A percentile compares a stretch with the other conserved stretches of the same genome.
Evolutionary conservation across 495 filamentous ascomycete genomes (phyloP).

Genomic region (Aspergillus cavernicola): DNA sequence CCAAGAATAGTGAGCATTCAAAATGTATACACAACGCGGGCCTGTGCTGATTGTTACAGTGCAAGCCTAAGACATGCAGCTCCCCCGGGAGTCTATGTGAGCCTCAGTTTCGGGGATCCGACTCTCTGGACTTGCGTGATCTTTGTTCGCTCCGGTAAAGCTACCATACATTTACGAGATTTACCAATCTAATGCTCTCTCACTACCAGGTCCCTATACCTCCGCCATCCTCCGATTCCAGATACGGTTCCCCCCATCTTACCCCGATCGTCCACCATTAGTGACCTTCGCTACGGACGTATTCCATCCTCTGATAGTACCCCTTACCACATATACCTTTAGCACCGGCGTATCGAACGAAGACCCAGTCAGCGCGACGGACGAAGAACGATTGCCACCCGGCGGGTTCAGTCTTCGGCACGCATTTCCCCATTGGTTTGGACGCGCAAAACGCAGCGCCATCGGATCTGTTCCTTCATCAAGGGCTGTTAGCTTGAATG

Average conservation of each 20-base stretch:
- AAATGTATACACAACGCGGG: not conserved
- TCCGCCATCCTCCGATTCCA: slow-evolving; percentile 86
- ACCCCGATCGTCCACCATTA: slow-evolving; percentile 74
- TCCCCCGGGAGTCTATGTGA: slow-evolving; percentile 83
- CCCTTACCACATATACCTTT: slow-evolving; percentile 86
- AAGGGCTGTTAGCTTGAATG: slow-evolving; percentile 35
- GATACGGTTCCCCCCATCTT: slow-evolving; percentile 77
- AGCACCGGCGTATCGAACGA: slow-evolving; percentile 64
- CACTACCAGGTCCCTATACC: slow-evolving; percentile 70
- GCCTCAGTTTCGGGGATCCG: slow-evolving; percentile 73
- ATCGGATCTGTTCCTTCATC: slow-evolving; percentile 31
- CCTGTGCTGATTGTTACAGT: slow-evolving; percentile 40
- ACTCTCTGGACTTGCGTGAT: slow-evolving; percentile 83
- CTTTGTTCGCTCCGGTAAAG: slow-evolving; percentile 82
- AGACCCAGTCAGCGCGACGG: slow-evolving; percentile 73
- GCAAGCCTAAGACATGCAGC: slow-evolving; percentile 75
- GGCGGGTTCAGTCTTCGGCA: slow-evolving; percentile 84
- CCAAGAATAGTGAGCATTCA: slow-evolving; percentile 65
- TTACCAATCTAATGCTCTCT: not conserved
- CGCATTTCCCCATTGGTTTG: slow-evolving; percentile 89
- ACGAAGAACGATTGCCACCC: slow-evolving; percentile 76
- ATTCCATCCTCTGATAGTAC: slow-evolving; percentile 90
- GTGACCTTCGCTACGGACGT: slow-evolving; percentile 87
- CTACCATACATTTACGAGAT: not conserved
- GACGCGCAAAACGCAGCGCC: slow-evolving; percentile 36